Evolutionary conservation across 2,329 filamentous ascomycete genomes (phyloP).

Genomic region (Aspergillus hiratsukae): DNA sequence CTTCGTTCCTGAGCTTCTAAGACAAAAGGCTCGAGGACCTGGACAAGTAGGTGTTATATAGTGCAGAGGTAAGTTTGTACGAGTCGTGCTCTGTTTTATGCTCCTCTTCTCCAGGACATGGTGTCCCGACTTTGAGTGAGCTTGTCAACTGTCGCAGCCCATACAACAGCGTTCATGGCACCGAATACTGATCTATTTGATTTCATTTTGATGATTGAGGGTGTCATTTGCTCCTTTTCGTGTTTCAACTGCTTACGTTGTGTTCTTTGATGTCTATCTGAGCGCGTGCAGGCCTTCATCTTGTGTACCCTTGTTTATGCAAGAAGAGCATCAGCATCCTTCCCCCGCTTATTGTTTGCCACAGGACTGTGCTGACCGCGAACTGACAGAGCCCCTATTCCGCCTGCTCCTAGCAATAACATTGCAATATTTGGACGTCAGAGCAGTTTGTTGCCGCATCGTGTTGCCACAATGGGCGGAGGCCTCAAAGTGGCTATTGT

Average conservation of each 20-base stretch:
- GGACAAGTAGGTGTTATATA: not conserved
- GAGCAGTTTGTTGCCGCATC: not conserved
- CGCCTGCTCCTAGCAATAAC: not conserved
- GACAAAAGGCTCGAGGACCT: not conserved
- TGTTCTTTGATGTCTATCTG: too few species aligned
- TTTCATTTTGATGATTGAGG: too few species aligned
- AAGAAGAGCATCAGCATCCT: not conserved
- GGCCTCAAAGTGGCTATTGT: constrained; percentile 54
- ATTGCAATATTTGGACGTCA: not conserved
- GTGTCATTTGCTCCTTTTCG: too few species aligned
- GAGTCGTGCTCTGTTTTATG: not conserved
- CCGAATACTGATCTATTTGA: too few species aligned
- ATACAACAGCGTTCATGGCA: too few species aligned
- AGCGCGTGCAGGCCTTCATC: not conserved
- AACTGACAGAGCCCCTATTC: not conserved
- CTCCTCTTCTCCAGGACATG: not conserved
- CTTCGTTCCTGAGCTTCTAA: not conserved
- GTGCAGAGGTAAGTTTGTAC: not conserved
- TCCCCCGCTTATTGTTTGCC: not conserved
- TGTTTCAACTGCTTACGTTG: too few species aligned
- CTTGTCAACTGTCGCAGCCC: too few species aligned
- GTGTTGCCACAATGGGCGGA: constrained; percentile 26
- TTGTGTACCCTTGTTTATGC: not conserved
- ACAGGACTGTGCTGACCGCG: not conserved
- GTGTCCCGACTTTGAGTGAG: not conserved